Base-by-base conservation (phyloP, 495 filamentous ascomycete genomes). In the Penicillium argentinense region DNA sequence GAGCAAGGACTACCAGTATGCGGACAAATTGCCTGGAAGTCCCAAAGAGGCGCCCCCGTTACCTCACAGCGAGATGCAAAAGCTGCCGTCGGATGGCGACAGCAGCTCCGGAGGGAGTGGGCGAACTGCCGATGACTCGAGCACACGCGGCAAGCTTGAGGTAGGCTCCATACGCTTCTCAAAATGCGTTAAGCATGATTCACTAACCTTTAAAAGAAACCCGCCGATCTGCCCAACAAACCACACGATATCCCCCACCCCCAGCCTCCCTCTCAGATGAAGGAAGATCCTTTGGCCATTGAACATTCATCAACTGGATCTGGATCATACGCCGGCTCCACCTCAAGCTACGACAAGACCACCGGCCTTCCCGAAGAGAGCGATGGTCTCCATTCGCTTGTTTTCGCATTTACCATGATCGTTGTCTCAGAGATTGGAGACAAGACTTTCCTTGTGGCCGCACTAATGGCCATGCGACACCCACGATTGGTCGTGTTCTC, bases 401-500 rank as follows among this genome's bases (percentile, higher is more conserved):
- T 91, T 18, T 87, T 97, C 38, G 93, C 93, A 6, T 82, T 96
- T 42, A 89, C 91, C 47, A 97, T 97, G 93, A 98, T 98, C 50
- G 77, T 97, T 43, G 88, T 97, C 56, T 97, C 93, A 50, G 93
- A 98, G 64, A 84, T 98, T 62, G 93, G 93, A 47, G 93, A 98
- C 79, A 98, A 98, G 67, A 98, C 93, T 0, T 98, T 98, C 72
- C 77, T 98, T 29, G 89, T 98, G 32, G 93, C 93, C 11, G 93
- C 93, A 18, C 78, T 98, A 16, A 98, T 98, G 93, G 93, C 93
- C 2, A 98, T 98, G 93, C 89, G 96, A 54, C 91, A 98, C 62
- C 86, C 93, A 32, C 88, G 92, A 24, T 66, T 97, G 42, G 76
- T 96, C 9, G 95, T 98, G 30, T 98, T 97, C 71, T 83, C 88